Evolutionary conservation across 2,329 filamentous ascomycete species (phyloP).

Genomic region (Verticillium albo-atrum): DNA sequence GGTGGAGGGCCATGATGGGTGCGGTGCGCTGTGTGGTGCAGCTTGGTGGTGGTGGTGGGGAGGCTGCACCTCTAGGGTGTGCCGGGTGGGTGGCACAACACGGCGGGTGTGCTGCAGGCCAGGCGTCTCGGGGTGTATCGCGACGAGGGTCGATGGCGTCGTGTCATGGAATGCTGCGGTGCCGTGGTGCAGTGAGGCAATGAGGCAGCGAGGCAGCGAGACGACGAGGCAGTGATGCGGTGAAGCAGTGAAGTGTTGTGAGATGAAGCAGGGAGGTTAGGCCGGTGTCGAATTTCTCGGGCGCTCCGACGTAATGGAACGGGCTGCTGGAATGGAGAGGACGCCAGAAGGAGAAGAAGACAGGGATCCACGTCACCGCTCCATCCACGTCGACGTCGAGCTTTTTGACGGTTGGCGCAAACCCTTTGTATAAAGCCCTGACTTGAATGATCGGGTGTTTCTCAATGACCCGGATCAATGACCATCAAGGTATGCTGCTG

Average conservation of each 20-base stretch:
- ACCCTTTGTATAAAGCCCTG: too few species aligned
- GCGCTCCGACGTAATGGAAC: background rate
- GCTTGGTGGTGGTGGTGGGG: background rate
- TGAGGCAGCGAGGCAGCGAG: background rate
- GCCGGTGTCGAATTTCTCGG: background rate
- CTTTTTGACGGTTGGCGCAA: too few species aligned
- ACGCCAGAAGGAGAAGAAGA: background rate
- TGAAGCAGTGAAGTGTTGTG: constrained; percentile 2
- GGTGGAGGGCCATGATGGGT: background rate
- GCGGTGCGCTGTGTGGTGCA: background rate
- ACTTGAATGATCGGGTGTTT: too few species aligned
- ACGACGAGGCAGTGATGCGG: background rate
- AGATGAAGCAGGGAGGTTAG: constrained; percentile 7
- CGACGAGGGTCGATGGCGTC: background rate
- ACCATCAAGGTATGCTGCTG: background rate
- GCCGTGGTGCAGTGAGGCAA: too few species aligned
- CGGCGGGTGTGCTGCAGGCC: background rate
- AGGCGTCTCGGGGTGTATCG: background rate
- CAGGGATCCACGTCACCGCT: constrained; percentile 9
- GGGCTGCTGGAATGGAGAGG: background rate
- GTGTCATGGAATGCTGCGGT: too few species aligned
- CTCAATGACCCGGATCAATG: too few species aligned
- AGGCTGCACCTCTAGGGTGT: background rate
- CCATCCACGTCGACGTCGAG: constrained; percentile 1
- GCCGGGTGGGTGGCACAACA: background rate